A percentile compares a stretch with the other conserved stretches of the same genome.
Evolutionary conservation across 2,329 filamentous ascomycete genomes (phyloP).

Genomic region (Colletotrichum sp.): DNA sequence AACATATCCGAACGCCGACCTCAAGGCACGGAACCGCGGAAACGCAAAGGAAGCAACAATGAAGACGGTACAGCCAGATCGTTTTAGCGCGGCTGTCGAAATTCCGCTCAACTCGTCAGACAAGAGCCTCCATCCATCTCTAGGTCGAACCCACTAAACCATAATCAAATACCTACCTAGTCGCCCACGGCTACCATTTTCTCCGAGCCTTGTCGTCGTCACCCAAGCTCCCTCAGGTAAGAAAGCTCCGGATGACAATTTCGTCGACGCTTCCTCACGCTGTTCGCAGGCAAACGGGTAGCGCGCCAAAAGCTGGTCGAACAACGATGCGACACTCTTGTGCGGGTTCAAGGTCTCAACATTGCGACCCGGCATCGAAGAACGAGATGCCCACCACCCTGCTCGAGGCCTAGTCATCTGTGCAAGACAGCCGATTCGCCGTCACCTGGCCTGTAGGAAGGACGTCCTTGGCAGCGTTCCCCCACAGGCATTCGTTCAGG

Average conservation of each 20-base stretch:
- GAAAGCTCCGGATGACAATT: background rate
- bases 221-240: background rate
- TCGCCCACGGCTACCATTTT: background rate
- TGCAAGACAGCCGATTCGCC: background rate
- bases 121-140: background rate
- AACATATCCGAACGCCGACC: background rate
- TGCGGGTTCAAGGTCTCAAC: background rate
- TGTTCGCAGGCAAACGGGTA: background rate
- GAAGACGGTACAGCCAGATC: background rate
- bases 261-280: background rate
- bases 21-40: background rate
- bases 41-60: background rate
- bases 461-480: background rate
- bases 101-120: background rate
- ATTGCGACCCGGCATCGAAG: background rate
- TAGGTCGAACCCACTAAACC: background rate
- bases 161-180: background rate
- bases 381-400: background rate
- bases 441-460: background rate
- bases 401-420: background rate
- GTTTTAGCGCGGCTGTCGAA: background rate
- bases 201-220: background rate
- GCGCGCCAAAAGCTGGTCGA: background rate
- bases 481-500: background rate
- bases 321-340: background rate